Evolutionary conservation across 257 asterid genomes (phyloP).

Genomic region (Euphrasia confusa): DNA sequence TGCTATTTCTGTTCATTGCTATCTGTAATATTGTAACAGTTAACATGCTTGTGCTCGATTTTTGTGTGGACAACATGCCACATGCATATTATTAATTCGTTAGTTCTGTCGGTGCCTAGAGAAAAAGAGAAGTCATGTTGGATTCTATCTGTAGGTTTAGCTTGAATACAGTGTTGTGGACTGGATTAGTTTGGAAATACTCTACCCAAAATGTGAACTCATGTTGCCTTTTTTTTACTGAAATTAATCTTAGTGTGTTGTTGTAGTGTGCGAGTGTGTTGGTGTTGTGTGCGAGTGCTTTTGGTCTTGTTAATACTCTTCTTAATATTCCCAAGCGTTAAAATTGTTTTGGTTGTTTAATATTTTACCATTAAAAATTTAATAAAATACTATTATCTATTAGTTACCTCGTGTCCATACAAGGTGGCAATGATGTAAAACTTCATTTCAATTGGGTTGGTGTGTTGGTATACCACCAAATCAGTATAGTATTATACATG

Average conservation of each 20-base stretch:
- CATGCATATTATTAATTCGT: slow-evolving; percentile 26
- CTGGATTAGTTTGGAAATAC: slow-evolving; percentile 15
- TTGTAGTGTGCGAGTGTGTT: too few relatives aligned
- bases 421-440: too few relatives aligned
- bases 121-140: slow-evolving; percentile 1
- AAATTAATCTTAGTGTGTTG: neutral
- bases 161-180: slow-evolving; percentile 18
- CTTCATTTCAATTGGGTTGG: too few relatives aligned
- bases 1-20: slow-evolving; percentile 21
- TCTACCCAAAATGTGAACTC: slow-evolving; percentile 1
- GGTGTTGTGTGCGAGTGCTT: neutral
- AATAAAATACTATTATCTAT: too few relatives aligned
- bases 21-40: slow-evolving; percentile 24
- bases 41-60: slow-evolving; percentile 27
- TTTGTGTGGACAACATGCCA: slow-evolving; percentile 22
- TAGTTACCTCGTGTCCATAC: too few relatives aligned
- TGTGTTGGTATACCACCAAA: too few relatives aligned
- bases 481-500: too few relatives aligned
- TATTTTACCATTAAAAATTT: too few relatives aligned
- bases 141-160: slow-evolving; percentile 19
- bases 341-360: too few relatives aligned
- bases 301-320: neutral
- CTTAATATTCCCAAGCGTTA: too few relatives aligned
- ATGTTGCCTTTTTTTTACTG: slow-evolving; percentile 9
- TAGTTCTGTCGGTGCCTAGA: slow-evolving; percentile 19